Evolutionary conservation across 805 yeast species (phyloP).

Genomic region (Pichia thaimueangensis): DNA sequence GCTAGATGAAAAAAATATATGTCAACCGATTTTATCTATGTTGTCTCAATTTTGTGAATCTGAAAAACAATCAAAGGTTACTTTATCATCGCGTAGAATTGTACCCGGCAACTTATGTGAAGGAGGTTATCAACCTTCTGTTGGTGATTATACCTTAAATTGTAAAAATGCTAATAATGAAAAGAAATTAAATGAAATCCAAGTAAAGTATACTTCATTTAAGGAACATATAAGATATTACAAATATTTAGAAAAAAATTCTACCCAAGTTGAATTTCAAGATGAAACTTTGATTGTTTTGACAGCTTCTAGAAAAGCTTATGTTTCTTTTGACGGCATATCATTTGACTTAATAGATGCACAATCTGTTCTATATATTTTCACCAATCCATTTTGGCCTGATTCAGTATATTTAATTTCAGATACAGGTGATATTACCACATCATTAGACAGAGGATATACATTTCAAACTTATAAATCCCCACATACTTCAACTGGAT

Average conservation of each 20-base stretch:
- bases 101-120: slow-evolving; percentile 26
- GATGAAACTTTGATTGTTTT: slow-evolving; percentile 63
- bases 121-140: slow-evolving; percentile 18
- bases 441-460: slow-evolving; percentile 64
- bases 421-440: slow-evolving; percentile 40
- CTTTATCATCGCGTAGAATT: slow-evolving; percentile 21
- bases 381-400: slow-evolving; percentile 48
- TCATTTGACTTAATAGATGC: slow-evolving; percentile 29
- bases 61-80: slow-evolving; percentile 15
- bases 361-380: slow-evolving; percentile 45
- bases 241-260: slow-evolving; percentile 52
- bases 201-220: slow-evolving; percentile 37
- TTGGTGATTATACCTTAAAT: slow-evolving; percentile 27
- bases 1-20: slow-evolving; percentile 33
- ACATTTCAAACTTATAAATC: slow-evolving; percentile 37
- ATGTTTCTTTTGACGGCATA: slow-evolving; percentile 71
- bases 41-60: slow-evolving; percentile 21
- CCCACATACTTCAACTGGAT: slow-evolving; percentile 43
- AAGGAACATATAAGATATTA: slow-evolving; percentile 50
- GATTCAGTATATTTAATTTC: slow-evolving; percentile 54
- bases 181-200: slow-evolving; percentile 26
- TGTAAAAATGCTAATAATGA: slow-evolving; percentile 30
- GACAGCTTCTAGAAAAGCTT: slow-evolving; percentile 46
- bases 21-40: slow-evolving; percentile 33
- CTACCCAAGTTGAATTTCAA: slow-evolving; percentile 29